These are phyloP conservation scores for Solanum chiquidenum DNA, from an alignment of 257 asterid species.

Conservation along the genomic window DNA sequence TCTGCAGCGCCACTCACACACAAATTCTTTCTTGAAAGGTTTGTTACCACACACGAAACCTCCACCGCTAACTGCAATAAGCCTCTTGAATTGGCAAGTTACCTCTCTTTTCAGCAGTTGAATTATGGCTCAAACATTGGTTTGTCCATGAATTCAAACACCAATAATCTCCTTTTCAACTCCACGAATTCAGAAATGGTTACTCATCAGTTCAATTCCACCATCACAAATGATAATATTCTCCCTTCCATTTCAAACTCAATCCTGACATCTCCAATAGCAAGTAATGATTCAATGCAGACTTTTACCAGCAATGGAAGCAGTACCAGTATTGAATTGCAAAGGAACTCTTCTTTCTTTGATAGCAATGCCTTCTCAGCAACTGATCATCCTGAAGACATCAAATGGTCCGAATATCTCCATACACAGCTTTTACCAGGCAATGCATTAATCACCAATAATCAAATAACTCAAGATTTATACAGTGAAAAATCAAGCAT, in stretches of 20 bases:
- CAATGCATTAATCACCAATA: neutral
- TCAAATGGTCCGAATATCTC: neutral
- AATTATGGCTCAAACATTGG: neutral
- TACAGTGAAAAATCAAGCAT: neutral
- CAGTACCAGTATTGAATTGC: neutral
- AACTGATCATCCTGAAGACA: neutral
- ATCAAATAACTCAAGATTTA: neutral
- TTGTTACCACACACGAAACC: neutral
- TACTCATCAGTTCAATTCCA: neutral
- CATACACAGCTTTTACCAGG: neutral
- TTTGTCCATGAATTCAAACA: neutral
- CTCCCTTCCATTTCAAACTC: too few species aligned
- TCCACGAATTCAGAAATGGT: neutral
- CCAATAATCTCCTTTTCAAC: neutral
- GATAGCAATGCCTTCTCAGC: neutral
- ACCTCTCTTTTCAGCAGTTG: neutral
- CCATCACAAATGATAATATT: neutral
- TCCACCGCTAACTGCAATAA: neutral
- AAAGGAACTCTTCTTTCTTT: neutral
- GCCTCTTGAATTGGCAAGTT: neutral
- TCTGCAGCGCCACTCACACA: neutral
- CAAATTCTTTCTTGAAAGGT: neutral
- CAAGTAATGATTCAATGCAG: neutral
- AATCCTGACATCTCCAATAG: neutral
- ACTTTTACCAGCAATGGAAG: neutral